Base-by-base conservation (phyloP, 495 filamentous ascomycete species). In the Aspergillus homomorphus region DNA sequence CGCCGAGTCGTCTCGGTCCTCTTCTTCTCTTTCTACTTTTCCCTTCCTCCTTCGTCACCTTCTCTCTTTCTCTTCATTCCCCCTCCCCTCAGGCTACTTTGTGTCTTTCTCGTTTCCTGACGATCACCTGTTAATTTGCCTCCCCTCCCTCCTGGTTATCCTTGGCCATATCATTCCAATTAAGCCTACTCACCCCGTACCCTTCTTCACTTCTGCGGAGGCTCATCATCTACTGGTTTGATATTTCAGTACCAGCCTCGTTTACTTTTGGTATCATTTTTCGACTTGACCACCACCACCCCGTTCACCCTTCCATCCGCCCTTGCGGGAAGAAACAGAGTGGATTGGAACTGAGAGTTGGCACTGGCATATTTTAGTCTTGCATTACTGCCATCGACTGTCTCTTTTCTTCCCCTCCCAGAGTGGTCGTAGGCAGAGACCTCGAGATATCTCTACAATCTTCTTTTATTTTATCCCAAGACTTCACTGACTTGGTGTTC, bases 311-410 rank as follows among this genome's bases (percentile, higher is more conserved):
- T 58, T 65, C 51, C 54, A 10, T 52, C 59, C 65, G 43, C 65
- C 65, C 65, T 64, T 67, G 61, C 64, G 59, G 64, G 53, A 60
- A 53, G 20, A 51, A 23, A 51, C 28, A 33, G 46, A 64, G 51
- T 49, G 33, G 60, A 56, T 28, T 42, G 43, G 41, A 44, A 30
- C 55, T 46, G 50, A 51, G 14, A 38, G 21, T 45, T 18, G 19
- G 28, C 23, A 56, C 57, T 51, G 46, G 41, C 46, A 43, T 53
- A 21, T 51, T 44, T 45, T 18, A 53, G 10, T 19, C 24, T 48
- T 42, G 10, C 20, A 26, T 33, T 43, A 14, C 30, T 53, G n/a
- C 21, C 43, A 41, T 43, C 30, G 22, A 14, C 26, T 26, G 45
- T 50, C 24, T 30, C 21, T 45, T 26, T 48, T 51, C 46, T 19